Evolutionary conservation across 2,329 filamentous ascomycete genomes (phyloP), one percentile per base, ranked within the genome.

Genomic region (Triangularia verruculosa): DNA sequence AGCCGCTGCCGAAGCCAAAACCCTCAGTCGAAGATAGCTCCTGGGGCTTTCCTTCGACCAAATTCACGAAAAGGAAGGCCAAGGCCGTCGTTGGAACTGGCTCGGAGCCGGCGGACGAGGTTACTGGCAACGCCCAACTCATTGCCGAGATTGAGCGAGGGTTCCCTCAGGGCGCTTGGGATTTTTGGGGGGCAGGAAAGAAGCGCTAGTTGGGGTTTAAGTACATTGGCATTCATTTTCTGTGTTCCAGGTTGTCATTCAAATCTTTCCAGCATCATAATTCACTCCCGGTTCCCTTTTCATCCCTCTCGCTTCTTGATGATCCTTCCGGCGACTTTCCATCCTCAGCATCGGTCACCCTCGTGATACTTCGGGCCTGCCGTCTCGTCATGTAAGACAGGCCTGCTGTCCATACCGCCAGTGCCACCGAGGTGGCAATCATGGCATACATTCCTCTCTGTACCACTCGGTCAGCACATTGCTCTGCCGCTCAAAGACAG

Each of bases 391-490:
- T 74, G 69, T 78, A 84, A 1, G 83, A 76, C 51, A 89, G 72
- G 1, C 79, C 78, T 0, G 74, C 81, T 0, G 84, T 86, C 88
- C 88, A 90, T 1, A 86, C 67, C 0, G 78, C 80, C 71, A 90
- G 74, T 1, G 82, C 83, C 60, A 89, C 83, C 22, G 81, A 86
- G 7, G 81, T 80, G 1, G 80, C 87, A 70, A 91, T 88, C 88
- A 90, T 90, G 2, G 88, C 87, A 82, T 85, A 90, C 87, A 90
- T 89, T n/a, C 88, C 88, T 63, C 81, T 80, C 80, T 87, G 64
- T 25, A 39, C 13, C 47, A 47, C 24, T 51, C 69, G 39, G 67
- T 69, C 58, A 71, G 32, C 22, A 7, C 15, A n/a, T n/a, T n/a
- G n/a, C n/a, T n/a, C n/a, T n/a, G n/a, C n/a, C n/a, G n/a, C 47